These are phyloP conservation scores for Arthromyces matolae DNA, from an alignment of 768 basidiomycete genomes.

Conservation along the genomic window DNA sequence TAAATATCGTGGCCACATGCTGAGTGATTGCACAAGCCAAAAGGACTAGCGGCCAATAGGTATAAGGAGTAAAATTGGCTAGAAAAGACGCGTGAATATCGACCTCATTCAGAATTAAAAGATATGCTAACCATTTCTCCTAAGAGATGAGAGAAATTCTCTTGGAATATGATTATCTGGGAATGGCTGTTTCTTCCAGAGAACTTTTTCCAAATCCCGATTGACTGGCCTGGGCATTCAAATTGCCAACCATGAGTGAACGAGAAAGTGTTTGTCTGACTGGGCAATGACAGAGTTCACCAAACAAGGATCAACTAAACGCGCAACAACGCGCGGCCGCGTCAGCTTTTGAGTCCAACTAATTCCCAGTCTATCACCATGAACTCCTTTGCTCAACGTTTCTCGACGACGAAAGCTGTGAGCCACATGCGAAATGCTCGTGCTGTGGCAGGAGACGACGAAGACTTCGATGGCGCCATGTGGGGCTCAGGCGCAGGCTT, in stretches of 20 bases:
- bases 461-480: constrained; percentile 59
- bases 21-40: constrained; percentile 77
- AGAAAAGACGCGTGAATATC: constrained; percentile 10
- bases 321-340: constrained; percentile 40
- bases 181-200: constrained; percentile 74
- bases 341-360: constrained; percentile 31
- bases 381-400: constrained; percentile 69
- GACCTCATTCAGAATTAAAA: constrained; percentile 10
- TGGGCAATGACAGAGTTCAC: constrained; percentile 5
- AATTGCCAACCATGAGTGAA: constrained; percentile 15
- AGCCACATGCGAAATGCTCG: constrained; percentile 49
- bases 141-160: constrained; percentile 74
- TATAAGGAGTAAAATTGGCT: constrained; percentile 83
- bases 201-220: constrained; percentile 59
- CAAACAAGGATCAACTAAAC: constrained; percentile 34
- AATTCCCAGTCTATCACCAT: constrained; percentile 43
- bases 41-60: constrained; percentile 68
- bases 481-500: constrained; percentile 88
- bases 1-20: constrained; percentile 75
- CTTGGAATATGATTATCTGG: constrained; percentile 86
- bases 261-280: constrained; percentile 11
- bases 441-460: constrained; percentile 52
- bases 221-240: constrained; percentile 14
- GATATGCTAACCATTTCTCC: constrained; percentile 71
- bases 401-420: constrained; percentile 51